Evolutionary conservation across 805 yeast genomes (phyloP), one percentile per base, ranked within the genome.

Genomic region (Wickerhamomyces strasburgensis): DNA sequence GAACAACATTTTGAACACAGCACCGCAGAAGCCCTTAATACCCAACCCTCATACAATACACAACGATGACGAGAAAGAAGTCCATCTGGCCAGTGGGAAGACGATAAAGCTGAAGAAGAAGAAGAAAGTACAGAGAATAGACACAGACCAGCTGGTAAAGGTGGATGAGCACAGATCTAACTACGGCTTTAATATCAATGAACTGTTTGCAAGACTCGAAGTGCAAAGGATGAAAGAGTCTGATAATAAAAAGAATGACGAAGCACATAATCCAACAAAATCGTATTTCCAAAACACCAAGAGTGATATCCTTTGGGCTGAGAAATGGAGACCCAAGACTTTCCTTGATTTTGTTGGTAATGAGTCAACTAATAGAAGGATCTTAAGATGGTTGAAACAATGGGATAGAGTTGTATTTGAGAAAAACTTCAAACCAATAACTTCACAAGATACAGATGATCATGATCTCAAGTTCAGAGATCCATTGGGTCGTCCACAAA

Each of bases 321-420:
- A 83, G 49, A 80, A 80, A 54, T 83, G 80, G 68, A 63, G 85
- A 42, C 87, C 90, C 0, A 58, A 56, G 27, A 61, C 57, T n/a
- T 82, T 80, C 59, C 48, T 80, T 23, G 87, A 83, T 44, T 62
- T 83, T 26, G 68, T 80, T 0, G 90, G 90, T 0, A 80, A 82
- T 43, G 90, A 83, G 47, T 60, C 68, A 29, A 67, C 77, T 0
- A 83, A 82, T 47, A 62, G 89, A 36, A 56, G 59, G 14, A 68
- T 81, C 19, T 52, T 83, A 25, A 62, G 68, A 25, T 84, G 90
- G 90, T 44, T 83, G 9, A 67, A 73, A 40, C 74, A 73, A 36
- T 83, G 93, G 93, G 70, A 78, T 5, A 66, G 71, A 14, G 68
- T 70, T 6, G 82, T 76, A 0, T 74, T 73, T 47, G 72, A 72